A percentile compares a stretch with the other conserved stretches of the same genome.
Conservation (phyloP, 202 grass and related monocot genomes). For the Musa balbisiana region DNA sequence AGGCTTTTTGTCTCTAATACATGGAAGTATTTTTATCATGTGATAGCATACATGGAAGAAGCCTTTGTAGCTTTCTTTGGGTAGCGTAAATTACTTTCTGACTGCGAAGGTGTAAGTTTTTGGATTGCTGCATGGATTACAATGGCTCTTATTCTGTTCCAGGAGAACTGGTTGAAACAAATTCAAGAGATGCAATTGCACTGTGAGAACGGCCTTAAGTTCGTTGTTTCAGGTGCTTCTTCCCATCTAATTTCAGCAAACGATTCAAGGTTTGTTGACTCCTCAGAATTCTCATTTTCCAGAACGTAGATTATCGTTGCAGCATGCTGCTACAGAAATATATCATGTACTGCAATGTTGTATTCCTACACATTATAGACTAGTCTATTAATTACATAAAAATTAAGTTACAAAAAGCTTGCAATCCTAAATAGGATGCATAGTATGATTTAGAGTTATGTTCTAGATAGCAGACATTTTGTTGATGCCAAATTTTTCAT, state of each 20-base stretch:
- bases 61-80: no score
- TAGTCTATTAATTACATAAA: not conserved
- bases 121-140: not conserved
- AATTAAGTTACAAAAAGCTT: not conserved
- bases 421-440: not conserved
- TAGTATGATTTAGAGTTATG: no score
- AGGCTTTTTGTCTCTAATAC: no score
- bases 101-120: no score
- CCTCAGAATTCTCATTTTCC: not conserved
- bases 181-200: conserved; percentile 26
- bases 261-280: conserved; percentile 12
- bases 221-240: not conserved
- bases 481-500: not conserved
- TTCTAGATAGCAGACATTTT: not conserved
- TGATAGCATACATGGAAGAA: no score
- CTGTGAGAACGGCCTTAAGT: conserved; percentile 26
- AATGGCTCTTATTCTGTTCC: not conserved
- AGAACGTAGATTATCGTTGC: not conserved
- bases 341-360: no score
- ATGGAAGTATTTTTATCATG: no score
- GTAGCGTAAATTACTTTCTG: no score
- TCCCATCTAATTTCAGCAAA: conserved; percentile 6
- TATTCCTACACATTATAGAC: not conserved
- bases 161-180: conserved; percentile 29
- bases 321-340: no score